Conservation (phyloP, 257 asterid species). For the Salvia splendens region DNA sequence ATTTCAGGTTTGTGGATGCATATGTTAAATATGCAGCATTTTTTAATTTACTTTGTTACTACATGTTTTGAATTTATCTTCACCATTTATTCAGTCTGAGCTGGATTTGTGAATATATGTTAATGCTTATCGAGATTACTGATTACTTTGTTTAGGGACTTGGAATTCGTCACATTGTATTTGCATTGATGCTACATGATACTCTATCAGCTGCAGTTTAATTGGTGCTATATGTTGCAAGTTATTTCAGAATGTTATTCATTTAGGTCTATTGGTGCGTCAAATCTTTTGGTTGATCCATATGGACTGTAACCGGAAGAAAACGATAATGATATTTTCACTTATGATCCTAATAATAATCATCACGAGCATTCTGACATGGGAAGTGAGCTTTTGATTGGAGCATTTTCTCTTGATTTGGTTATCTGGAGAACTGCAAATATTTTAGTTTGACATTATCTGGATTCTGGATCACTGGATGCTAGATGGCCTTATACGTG, state of each 20-base stretch:
- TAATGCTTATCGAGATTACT: not conserved
- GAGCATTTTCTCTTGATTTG: too few relatives aligned
- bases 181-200: conserved; percentile 3
- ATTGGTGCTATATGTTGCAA: not conserved
- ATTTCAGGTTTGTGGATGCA: not conserved
- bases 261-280: not conserved
- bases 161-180: conserved; percentile 1
- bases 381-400: too few relatives aligned
- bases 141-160: conserved; percentile 4
- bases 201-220: not conserved
- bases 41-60: too few relatives aligned
- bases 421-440: too few relatives aligned
- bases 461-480: too few relatives aligned
- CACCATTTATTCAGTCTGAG: not conserved
- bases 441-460: too few relatives aligned
- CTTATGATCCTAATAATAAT: not conserved
- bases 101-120: not conserved
- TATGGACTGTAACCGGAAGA: conserved; percentile 22
- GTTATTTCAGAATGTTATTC: conserved; percentile 5
- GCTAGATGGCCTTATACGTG: too few relatives aligned
- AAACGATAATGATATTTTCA: conserved; percentile 1
- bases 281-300: conserved; percentile 23
- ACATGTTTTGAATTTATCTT: not conserved
- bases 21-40: not conserved
- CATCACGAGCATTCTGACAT: not conserved